Percentiles rank a stretch among this genome's conserved stretches.
phyloP scores from a whole-genome alignment of 345 rosid species.

The Noccaea caerulescens region DNA sequence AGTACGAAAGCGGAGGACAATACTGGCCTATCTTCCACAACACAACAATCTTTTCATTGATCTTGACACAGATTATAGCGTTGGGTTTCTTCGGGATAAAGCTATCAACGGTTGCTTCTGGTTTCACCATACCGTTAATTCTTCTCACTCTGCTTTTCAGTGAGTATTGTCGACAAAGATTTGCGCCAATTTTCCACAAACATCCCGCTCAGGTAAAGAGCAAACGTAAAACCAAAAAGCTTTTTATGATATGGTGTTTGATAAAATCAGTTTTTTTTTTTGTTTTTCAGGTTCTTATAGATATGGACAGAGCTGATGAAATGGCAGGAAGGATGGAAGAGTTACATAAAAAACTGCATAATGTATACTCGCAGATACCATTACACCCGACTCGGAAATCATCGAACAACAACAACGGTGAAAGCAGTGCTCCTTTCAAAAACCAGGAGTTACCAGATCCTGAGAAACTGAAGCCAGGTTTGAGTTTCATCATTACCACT shows the following conservation, averaged over 20 bases:
- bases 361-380: constrained; percentile 70
- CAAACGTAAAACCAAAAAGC: background rate
- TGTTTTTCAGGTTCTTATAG: constrained; percentile 62
- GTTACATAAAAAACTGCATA: constrained; percentile 51
- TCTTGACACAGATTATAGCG: constrained; percentile 82
- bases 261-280: constrained; percentile 10
- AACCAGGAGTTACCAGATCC: constrained; percentile 42
- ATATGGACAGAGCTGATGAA: constrained; percentile 86
- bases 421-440: constrained; percentile 20
- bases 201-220: constrained; percentile 65
- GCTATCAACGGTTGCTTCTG: constrained; percentile 64
- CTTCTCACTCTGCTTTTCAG: constrained; percentile 75
- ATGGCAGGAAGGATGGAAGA: constrained; percentile 59
- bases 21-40: constrained; percentile 90
- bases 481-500: background rate
- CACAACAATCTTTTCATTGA: constrained; percentile 76
- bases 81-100: constrained; percentile 84
- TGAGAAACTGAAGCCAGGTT: constrained; percentile 45
- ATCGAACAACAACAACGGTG: constrained; percentile 28
- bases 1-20: constrained; percentile 80
- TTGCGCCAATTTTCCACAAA: constrained; percentile 64
- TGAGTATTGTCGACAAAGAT: constrained; percentile 81
- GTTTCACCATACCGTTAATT: constrained; percentile 75
- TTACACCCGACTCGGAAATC: constrained; percentile 38
- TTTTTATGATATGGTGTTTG: constrained; percentile 15